A percentile compares a stretch with the other conserved stretches of the same genome.
Conservation (phyloP, 176 grass and related monocot genomes). For the Olyra latifolia region DNA sequence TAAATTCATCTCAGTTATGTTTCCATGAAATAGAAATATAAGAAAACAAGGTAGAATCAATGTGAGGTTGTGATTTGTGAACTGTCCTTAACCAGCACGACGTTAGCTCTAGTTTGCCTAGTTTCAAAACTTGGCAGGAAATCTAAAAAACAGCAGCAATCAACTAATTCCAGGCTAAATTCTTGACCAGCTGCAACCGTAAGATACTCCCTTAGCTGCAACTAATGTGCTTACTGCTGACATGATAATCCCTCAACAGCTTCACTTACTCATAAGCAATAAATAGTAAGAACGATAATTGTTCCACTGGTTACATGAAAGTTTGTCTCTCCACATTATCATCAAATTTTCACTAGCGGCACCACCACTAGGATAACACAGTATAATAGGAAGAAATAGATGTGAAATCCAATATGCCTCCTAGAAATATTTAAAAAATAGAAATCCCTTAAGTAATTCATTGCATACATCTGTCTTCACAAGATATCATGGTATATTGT, state of each 20-base stretch:
- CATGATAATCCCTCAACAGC: background rate
- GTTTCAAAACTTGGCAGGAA: background rate
- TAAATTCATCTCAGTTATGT: background rate
- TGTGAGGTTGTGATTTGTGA: background rate
- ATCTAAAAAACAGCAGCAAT: background rate
- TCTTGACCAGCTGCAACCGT: background rate
- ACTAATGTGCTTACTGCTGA: background rate
- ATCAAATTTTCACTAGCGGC: background rate
- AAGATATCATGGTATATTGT: background rate
- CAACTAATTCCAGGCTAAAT: background rate
- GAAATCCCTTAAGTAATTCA: background rate
- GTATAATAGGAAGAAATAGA: background rate
- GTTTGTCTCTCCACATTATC: background rate
- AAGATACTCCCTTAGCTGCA: constrained; percentile 14
- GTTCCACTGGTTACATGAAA: background rate
- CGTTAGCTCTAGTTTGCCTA: background rate
- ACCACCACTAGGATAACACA: background rate
- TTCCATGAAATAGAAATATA: background rate
- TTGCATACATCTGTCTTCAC: background rate
- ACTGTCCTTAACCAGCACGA: background rate
- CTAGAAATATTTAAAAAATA: background rate
- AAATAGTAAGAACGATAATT: background rate
- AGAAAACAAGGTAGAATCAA: background rate
- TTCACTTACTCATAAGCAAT: constrained; percentile 4
- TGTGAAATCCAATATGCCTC: background rate